A percentile compares a stretch with the other conserved stretches of the same genome.
Conservation (phyloP, 2,329 filamentous ascomycete genomes). For the Peltaster fructicola region DNA sequence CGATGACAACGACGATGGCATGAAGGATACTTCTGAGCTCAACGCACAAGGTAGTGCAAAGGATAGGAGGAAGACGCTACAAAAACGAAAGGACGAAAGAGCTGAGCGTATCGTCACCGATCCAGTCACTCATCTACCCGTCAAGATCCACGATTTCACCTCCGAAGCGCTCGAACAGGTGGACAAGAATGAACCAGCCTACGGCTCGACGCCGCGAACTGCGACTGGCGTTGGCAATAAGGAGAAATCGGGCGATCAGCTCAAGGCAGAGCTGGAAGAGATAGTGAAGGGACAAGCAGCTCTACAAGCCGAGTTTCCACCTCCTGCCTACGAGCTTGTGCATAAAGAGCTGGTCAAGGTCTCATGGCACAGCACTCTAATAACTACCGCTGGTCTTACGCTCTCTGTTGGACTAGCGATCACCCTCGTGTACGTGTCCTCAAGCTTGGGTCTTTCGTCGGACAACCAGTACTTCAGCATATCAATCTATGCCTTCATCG, state of each 20-base stretch:
- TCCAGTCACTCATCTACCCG: conserved; percentile 52
- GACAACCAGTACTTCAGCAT: no score
- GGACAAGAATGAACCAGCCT: conserved; percentile 27
- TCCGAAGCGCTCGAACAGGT: conserved; percentile 38
- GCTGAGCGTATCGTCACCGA: conserved; percentile 48
- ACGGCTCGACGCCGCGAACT: conserved; percentile 23
- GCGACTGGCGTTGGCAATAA: conserved; percentile 28
- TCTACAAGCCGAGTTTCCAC: conserved; percentile 36
- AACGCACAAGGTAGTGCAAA: conserved; percentile 24
- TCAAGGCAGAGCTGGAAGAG: conserved; percentile 27
- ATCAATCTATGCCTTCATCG: no score
- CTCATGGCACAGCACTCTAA: no score
- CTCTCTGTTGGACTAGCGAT: no score
- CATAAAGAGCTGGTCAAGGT: conserved; percentile 28
- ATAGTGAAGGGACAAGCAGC: conserved; percentile 25
- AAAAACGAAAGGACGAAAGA: conserved; percentile 29
- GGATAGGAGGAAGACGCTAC: conserved; percentile 31
- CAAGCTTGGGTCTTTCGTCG: no score
- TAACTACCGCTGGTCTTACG: no score
- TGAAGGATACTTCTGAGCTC: conserved; percentile 29
- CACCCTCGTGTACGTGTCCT: no score
- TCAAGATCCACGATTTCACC: conserved; percentile 52
- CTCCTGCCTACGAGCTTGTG: conserved; percentile 31
- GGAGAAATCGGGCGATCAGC: conserved; percentile 26
- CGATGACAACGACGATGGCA: conserved; percentile 5